These are phyloP conservation scores for Phanerodontia chrysosporium DNA, from an alignment of 768 basidiomycete species.

Conservation along the genomic window DNA sequence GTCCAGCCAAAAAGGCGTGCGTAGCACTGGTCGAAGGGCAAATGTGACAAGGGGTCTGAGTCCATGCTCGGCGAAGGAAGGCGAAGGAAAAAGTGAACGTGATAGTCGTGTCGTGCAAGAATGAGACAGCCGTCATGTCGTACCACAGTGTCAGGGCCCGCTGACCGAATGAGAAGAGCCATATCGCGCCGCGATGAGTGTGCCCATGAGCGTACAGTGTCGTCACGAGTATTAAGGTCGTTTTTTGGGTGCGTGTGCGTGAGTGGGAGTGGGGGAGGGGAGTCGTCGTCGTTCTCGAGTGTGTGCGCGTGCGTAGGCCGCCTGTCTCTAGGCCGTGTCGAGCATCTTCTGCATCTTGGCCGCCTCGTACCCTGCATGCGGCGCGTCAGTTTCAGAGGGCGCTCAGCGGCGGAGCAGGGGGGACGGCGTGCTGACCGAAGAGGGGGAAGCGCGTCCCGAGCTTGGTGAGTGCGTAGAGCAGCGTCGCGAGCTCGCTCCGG, in stretches of 20 bases:
- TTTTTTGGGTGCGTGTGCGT: background rate
- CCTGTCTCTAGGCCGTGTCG: constrained; percentile 13
- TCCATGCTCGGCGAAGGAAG: constrained; percentile 10
- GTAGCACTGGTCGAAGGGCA: constrained; percentile 6
- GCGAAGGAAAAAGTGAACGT: constrained; percentile 14
- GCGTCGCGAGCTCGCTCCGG: constrained; percentile 54
- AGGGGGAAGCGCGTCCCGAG: constrained; percentile 61
- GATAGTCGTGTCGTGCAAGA: constrained; percentile 14
- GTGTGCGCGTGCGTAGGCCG: background rate
- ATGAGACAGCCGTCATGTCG: constrained; percentile 1
- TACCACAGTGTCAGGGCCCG: background rate
- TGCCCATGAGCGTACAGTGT: constrained; percentile 10
- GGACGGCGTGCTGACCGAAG: constrained; percentile 31
- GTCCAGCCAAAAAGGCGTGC: constrained; percentile 5
- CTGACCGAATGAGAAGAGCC: constrained; percentile 1
- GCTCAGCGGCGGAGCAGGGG: constrained; percentile 3
- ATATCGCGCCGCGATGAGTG: constrained; percentile 9
- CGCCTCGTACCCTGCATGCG: constrained; percentile 22
- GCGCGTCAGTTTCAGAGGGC: constrained; percentile 11
- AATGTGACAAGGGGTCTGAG: background rate
- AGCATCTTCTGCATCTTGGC: constrained; percentile 26
- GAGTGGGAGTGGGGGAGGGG: background rate
- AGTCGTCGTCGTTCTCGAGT: background rate
- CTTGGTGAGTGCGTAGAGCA: constrained; percentile 62
- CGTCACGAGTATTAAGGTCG: constrained; percentile 5